Base-by-base conservation (phyloP, 179 eudicot genomes). In the Camellia oleifera region DNA sequence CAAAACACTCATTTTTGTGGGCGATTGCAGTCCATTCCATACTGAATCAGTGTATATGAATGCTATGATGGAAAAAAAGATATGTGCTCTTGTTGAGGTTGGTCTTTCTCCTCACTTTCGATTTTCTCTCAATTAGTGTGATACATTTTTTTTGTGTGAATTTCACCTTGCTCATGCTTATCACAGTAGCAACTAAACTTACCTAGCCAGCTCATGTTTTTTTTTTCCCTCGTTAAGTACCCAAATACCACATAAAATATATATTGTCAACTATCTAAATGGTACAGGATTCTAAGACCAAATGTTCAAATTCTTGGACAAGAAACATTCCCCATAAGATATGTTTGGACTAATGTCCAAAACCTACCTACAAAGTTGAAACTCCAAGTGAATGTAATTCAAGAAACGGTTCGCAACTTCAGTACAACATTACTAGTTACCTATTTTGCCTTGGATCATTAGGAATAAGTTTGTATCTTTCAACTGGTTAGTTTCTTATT, bases 21-120 rank as follows among this genome's bases (percentile, higher is more conserved):
- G 97, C 45, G 97, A 92, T 77, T 82, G 88, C 76, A 88, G 92
- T 56, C 88, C 89, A 56, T 92, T 92, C 92, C 91, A 91, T 77
- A 81, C 86, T 3, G 97, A 92, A 50, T 87, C 97, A 48, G 85
- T 92, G 70, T 89, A 92, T 80, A 92, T 91, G 92, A 89, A 91
- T 70, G 82, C 95, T 54, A 88, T 87, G 73, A 84, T 92, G 66
- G 95, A 92, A 62, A 87, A 90, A 72, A 85, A 91, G 84, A 86
- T 81, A 76, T 87, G 88, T 53, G 95, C 97, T 15, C 79, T 92
- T 76, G 97, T 91, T 48, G 97, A 92, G 95, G 97, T 92, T 84
- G 63, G 74, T 72, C 14, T 8, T 48, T 60, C 67, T n/a, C 5
- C 40, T 32, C 40, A 1, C 40, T 32, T 64, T 7, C 13, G 45